Base-by-base conservation (phyloP, 2,329 filamentous ascomycete genomes). In the Ustulina deusta region DNA sequence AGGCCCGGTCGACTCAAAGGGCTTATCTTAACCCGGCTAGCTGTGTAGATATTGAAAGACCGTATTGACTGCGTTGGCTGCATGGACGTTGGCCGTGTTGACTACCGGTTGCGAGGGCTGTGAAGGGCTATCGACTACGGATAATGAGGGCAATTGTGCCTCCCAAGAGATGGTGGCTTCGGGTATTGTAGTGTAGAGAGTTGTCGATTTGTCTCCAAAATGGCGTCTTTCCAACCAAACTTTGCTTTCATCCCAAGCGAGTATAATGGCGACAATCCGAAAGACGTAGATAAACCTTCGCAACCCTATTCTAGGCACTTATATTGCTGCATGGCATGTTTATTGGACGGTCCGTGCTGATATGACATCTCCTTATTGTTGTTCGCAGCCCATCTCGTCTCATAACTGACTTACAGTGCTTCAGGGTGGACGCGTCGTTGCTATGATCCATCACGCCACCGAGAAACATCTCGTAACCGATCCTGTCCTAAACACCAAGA, bases 341-440 rank as follows among this genome's bases (percentile, higher is more conserved):
- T 5, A 52, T n/a, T 52, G 27, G 55, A 17, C 25, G n/a, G 7
- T 22, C 51, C 20, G 57, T 4, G 17, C 44, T 2, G 36, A 48
- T n/a, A 51, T n/a, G 32, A 15, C 15, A 51, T 32, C 25, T 32
- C 48, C 13, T n/a, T 51, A 9, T n/a, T 29, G 32, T n/a, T 51
- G 0, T 13, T 29, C 25, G 15, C 5, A 2, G 25, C 48, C 32
- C 20, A 10, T n/a, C 4, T 9, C 13, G 5, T 51, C 48, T 51
- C 15, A 32, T 4, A n/a, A 10, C 15, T 15, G 25, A 17, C 9
- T 17, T 29, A 4, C 13, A 51, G 25, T 51, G 6, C 48, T 51
- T n/a, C 48, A 51, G 20, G 76, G 76, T 9, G 75, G 75, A 0
- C 62, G 68, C 48, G 44, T 75, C 0, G 71, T 75, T 9, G 75